Conservation (phyloP, 345 rosid genomes). For the Salix koriyanagi region DNA sequence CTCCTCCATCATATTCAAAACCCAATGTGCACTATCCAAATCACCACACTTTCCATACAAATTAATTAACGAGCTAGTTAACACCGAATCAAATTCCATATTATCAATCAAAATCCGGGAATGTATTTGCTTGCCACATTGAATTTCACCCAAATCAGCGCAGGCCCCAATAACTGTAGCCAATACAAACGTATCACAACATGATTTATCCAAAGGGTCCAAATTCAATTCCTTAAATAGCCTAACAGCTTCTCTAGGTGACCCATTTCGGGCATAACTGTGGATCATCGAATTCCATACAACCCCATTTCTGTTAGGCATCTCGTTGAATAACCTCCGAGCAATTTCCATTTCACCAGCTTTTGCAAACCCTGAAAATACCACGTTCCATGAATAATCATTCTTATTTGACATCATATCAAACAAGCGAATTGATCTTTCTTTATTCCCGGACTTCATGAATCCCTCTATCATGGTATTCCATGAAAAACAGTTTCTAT, state of each 20-base stretch:
- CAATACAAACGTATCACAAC: constrained; percentile 47
- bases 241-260: constrained; percentile 46
- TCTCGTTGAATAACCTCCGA: constrained; percentile 46
- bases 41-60: constrained; percentile 72
- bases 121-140: constrained; percentile 71
- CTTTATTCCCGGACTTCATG: constrained; percentile 44
- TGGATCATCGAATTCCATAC: constrained; percentile 66
- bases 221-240: constrained; percentile 47
- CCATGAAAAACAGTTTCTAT: constrained; percentile 61
- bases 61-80: constrained; percentile 62
- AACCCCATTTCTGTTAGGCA: constrained; percentile 56
- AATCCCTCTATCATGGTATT: constrained; percentile 67
- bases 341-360: constrained; percentile 51
- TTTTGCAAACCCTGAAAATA: constrained; percentile 60
- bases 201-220: constrained; percentile 25
- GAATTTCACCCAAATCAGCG: constrained; percentile 49
- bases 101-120: constrained; percentile 44
- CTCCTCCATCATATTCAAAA: constrained; percentile 41
- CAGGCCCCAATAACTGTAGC: constrained; percentile 67
- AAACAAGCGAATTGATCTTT: constrained; percentile 40
- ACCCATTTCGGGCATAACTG: constrained; percentile 43
- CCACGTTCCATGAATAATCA: constrained; percentile 65
- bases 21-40: constrained; percentile 44
- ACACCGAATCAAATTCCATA: constrained; percentile 41
- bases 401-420: constrained; percentile 49